Base-by-base conservation (phyloP, 2,329 filamentous ascomycete species). In the Podosphaera xanthii region DNA sequence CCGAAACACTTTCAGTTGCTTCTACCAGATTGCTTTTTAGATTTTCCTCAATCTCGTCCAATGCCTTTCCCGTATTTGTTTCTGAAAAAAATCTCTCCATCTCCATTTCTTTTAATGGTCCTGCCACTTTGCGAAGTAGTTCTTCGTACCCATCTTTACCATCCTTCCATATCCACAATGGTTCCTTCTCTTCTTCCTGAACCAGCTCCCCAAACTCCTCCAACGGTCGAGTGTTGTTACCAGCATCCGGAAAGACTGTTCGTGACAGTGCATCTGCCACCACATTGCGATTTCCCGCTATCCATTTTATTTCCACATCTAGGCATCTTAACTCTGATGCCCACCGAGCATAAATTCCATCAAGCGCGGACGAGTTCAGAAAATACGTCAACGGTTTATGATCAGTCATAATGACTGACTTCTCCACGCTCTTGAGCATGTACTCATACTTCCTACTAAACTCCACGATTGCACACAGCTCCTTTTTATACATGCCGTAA, bases 361-460 rank as follows among this genome's bases (percentile, higher is more conserved):
- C n/a, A 3, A 57, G 35, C 8, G 9, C 9, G 1, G 42, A 57
- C 31, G 36, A 57, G 14, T 8, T 44, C 9, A 57, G 22, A 22
- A 57, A 57, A 30, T 31, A 57, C 30, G 38, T 44, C n/a, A 44
- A 38, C 8, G 55, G 36, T 34, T 57, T 57, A 14, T 57, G 31
- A 10, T 31, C 36, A 53, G 22, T 22, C 22, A 22, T 22, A 22
- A 22, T 22, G 22, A 22, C 22, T 22, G 22, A 1, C 22, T 22
- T 22, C 22, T 22, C 22, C 22, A 22, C 22, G 22, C 22, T 22
- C 22, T 22, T 22, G 22, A 50, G 59, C 62, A 36, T 50, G 58
- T 35, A 58, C 61, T 35, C 57, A 59, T 38, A 58, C 46, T 38
- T 48, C 22, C 8, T 60, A 62, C 34, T 61, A 60, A 35, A 59